Percentiles rank a stretch among this genome's conserved stretches.
Evolutionary conservation across 2,329 filamentous ascomycete genomes (phyloP).

Genomic region (Cyphellophora attinorum): DNA sequence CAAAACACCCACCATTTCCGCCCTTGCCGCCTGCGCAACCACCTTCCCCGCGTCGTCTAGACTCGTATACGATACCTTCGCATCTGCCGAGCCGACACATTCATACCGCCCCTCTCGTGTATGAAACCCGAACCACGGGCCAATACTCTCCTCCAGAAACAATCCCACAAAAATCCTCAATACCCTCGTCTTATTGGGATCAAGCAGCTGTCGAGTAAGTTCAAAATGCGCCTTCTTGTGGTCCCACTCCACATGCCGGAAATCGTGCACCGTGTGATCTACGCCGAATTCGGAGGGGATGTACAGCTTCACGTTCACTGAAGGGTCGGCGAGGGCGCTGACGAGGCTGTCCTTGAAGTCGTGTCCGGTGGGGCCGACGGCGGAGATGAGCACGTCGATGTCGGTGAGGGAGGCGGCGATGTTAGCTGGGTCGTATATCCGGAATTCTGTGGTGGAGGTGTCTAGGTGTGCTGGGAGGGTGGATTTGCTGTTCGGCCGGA

Average conservation of each 20-base stretch:
- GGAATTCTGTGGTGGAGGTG: background rate
- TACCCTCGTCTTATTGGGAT: conserved; percentile 14
- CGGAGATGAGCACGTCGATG: background rate
- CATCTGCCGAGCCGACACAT: conserved; percentile 19
- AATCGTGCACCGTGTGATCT: conserved; percentile 28
- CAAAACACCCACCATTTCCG: conserved; percentile 4
- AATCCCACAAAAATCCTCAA: conserved; percentile 24
- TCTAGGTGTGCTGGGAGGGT: too few species aligned
- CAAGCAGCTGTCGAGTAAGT: conserved; percentile 12
- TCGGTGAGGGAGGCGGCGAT: background rate
- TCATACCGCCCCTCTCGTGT: conserved; percentile 21
- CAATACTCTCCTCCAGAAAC: conserved; percentile 25
- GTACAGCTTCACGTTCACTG: conserved; percentile 19
- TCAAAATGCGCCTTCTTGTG: conserved; percentile 22
- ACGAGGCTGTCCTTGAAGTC: conserved; percentile 21
- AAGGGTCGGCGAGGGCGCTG: conserved; percentile 16
- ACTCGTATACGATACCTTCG: conserved; percentile 23
- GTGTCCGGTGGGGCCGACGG: background rate
- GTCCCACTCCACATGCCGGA: conserved; percentile 25
- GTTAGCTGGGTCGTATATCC: background rate
- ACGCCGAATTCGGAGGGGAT: conserved; percentile 30
- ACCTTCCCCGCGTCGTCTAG: conserved; percentile 23
- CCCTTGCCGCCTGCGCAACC: conserved; percentile 20
- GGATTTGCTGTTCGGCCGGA: too few species aligned
- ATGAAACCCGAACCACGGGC: conserved; percentile 26